Percentiles rank a stretch among this genome's conserved stretches.
Evolutionary conservation across 257 asterid genomes (phyloP).

Genomic region (Phtheirospermum japonicum): DNA sequence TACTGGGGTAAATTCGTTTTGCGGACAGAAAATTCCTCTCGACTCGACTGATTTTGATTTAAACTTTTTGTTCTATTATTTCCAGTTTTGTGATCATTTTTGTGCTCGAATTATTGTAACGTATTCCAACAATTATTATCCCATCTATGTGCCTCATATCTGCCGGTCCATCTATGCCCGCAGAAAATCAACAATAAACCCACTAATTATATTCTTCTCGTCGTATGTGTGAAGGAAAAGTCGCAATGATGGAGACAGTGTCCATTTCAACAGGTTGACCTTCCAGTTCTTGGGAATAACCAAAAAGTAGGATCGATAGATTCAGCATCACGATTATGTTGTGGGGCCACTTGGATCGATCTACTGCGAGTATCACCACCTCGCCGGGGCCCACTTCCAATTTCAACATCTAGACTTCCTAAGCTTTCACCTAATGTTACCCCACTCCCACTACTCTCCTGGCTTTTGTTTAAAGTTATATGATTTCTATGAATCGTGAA

Average conservation of each 20-base stretch:
- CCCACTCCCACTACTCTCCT: constrained; percentile 94
- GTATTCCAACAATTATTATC: constrained; percentile 95
- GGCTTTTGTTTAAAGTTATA: too few relatives aligned
- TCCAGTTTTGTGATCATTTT: too few relatives aligned
- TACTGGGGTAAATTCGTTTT: too few relatives aligned
- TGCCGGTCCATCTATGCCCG: constrained; percentile 90
- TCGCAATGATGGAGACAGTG: constrained; percentile 94
- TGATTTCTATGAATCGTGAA: too few relatives aligned
- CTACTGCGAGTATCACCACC: constrained; percentile 72
- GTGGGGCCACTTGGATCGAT: constrained; percentile 61
- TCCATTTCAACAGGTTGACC: constrained; percentile 99
- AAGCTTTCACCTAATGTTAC: constrained; percentile 95
- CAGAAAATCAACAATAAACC: too few relatives aligned
- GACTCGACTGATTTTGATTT: too few relatives aligned
- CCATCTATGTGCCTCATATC: constrained; percentile 95
- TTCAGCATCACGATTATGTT: constrained; percentile 52
- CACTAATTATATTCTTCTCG: too few relatives aligned
- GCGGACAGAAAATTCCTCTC: too few relatives aligned
- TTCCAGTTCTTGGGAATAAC: constrained; percentile 77
- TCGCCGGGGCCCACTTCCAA: constrained; percentile 99
- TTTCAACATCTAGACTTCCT: constrained; percentile 94
- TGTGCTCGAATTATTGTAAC: too few relatives aligned
- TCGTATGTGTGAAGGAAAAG: constrained; percentile 91
- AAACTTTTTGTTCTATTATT: too few relatives aligned
- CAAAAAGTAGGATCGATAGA: constrained; percentile 86